Evolutionary conservation across 2,329 filamentous ascomycete species (phyloP).

Genomic region (Chaetomium sp.): DNA sequence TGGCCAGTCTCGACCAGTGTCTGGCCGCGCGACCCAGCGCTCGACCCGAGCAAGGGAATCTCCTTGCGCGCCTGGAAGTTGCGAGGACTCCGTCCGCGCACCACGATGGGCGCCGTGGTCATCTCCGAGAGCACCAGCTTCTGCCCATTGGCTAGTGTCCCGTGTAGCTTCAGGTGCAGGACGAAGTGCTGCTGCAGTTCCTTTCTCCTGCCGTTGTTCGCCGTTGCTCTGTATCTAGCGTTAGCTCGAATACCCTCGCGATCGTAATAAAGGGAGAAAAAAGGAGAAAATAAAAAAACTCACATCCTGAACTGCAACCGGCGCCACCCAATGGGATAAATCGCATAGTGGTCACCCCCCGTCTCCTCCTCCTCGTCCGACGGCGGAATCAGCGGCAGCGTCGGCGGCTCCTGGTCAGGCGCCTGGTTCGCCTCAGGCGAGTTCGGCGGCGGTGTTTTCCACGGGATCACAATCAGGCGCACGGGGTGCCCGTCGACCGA

Average conservation of each 20-base stretch:
- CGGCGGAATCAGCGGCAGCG: constrained; percentile 67
- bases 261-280: not conserved
- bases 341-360: constrained; percentile 71
- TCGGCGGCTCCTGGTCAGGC: constrained; percentile 76
- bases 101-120: constrained; percentile 84
- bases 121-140: constrained; percentile 79
- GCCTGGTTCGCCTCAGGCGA: constrained; percentile 58
- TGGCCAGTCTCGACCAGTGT: constrained; percentile 58
- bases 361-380: constrained; percentile 51
- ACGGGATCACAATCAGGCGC: constrained; percentile 92
- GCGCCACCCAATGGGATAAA: constrained; percentile 91
- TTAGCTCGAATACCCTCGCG: no score
- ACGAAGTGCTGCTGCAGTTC: constrained; percentile 96
- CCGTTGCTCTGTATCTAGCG: constrained; percentile 60
- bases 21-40: constrained; percentile 71
- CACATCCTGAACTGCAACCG: constrained; percentile 82
- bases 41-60: constrained; percentile 73
- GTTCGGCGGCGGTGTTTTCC: constrained; percentile 88
- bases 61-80: constrained; percentile 96
- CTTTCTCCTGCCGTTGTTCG: constrained; percentile 90
- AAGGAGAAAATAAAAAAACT: constrained; percentile 26
- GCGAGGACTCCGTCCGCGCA: constrained; percentile 83
- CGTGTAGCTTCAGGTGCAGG: constrained; percentile 77
- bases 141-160: constrained; percentile 73
- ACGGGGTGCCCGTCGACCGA: constrained; percentile 89